Evolutionary conservation across 768 basidiomycete species (phyloP).

Genomic region (Amanita fuliginea): DNA sequence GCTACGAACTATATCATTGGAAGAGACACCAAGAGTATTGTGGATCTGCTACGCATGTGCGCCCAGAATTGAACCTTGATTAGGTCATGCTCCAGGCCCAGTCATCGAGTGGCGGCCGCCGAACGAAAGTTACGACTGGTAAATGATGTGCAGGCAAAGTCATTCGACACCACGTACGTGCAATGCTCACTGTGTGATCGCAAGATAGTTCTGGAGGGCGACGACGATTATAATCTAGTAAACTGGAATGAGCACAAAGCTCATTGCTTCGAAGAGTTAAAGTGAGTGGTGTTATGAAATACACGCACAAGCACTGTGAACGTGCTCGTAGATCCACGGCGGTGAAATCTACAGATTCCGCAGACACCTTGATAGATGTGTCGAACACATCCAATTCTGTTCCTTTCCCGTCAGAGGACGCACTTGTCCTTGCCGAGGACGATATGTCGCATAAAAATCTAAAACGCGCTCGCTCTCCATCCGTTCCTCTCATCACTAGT

Average conservation of each 20-base stretch:
- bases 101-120: conserved; percentile 47
- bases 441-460: background rate
- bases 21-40: conserved; percentile 38
- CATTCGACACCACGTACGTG: conserved; percentile 32
- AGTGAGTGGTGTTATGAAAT: conserved; percentile 8
- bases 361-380: background rate
- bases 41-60: conserved; percentile 26
- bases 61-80: background rate
- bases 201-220: conserved; percentile 33
- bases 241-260: conserved; percentile 57
- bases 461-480: conserved; percentile 3
- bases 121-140: conserved; percentile 52
- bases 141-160: conserved; percentile 52
- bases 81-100: conserved; percentile 27
- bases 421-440: background rate
- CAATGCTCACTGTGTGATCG: conserved; percentile 40
- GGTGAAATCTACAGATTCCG: background rate
- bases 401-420: background rate
- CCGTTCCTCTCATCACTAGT: background rate
- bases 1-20: conserved; percentile 45
- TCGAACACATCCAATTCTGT: background rate
- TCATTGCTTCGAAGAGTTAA: conserved; percentile 23
- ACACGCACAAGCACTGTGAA: background rate
- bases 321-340: background rate
- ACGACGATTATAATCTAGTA: conserved; percentile 47